A percentile compares a stretch with the other conserved stretches of the same genome.
Conservation (phyloP, 2,329 filamentous ascomycete species). For the Aspergillus sp. region DNA sequence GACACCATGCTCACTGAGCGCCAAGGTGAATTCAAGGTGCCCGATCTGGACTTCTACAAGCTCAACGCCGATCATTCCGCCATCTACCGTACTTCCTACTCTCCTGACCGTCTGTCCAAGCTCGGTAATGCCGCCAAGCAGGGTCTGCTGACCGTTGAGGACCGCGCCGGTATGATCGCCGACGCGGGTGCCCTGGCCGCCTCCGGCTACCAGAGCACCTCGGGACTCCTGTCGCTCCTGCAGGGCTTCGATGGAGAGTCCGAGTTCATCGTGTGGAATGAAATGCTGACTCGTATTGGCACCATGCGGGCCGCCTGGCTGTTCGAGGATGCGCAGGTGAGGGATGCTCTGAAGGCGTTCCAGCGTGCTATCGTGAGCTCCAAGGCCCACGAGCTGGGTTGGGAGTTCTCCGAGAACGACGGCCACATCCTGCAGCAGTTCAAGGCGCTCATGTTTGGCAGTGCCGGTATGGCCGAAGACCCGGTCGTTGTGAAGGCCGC, state of each 20-base stretch:
- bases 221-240: slow-evolving; percentile 78
- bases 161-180: slow-evolving; percentile 90
- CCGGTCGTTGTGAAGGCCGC: slow-evolving; percentile 74
- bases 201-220: slow-evolving; percentile 91
- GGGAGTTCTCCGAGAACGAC: slow-evolving; percentile 80
- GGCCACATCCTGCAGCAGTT: slow-evolving; percentile 91
- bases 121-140: slow-evolving; percentile 82
- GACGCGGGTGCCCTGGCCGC: slow-evolving; percentile 87
- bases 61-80: slow-evolving; percentile 92
- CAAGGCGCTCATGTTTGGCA: slow-evolving; percentile 86
- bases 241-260: slow-evolving; percentile 78
- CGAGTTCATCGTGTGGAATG: slow-evolving; percentile 93
- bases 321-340: slow-evolving; percentile 71
- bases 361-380: slow-evolving; percentile 72
- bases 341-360: slow-evolving; percentile 78
- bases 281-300: slow-evolving; percentile 76
- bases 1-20: slow-evolving; percentile 69
- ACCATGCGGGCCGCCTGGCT: slow-evolving; percentile 84
- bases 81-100: slow-evolving; percentile 87
- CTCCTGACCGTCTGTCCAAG: slow-evolving; percentile 78
- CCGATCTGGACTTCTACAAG: slow-evolving; percentile 88
- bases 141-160: slow-evolving; percentile 79
- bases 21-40: slow-evolving; percentile 74
- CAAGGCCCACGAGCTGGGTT: slow-evolving; percentile 84
- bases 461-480: slow-evolving; percentile 78